Conservation (phyloP, 2,329 filamentous ascomycete genomes). For the Colletotrichum liriopes region DNA sequence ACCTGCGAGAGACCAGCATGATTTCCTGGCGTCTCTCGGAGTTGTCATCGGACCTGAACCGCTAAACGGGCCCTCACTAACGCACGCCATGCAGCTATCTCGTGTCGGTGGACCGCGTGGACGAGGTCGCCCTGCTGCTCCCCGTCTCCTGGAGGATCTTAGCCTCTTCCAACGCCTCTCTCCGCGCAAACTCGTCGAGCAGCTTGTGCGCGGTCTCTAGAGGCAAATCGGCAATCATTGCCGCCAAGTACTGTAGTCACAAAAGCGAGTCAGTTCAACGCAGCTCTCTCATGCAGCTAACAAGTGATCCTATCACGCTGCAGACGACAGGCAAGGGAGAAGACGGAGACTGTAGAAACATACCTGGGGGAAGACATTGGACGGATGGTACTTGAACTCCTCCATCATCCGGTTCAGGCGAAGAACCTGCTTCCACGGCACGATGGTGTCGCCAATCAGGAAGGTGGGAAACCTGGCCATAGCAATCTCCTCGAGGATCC, state of each 20-base stretch:
- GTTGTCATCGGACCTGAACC: conserved; percentile 1
- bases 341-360: not conserved
- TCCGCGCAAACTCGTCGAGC: conserved; percentile 44
- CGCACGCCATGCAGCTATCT: conserved; percentile 1
- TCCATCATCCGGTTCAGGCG: conserved; percentile 54
- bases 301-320: not conserved
- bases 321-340: not conserved
- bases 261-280: conserved; percentile 16
- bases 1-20: not conserved
- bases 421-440: conserved; percentile 55
- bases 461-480: conserved; percentile 49
- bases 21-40: not conserved
- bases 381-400: conserved; percentile 53
- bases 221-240: conserved; percentile 45
- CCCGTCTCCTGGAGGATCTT: conserved; percentile 41
- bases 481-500: conserved; percentile 56
- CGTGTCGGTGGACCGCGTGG: conserved; percentile 39
- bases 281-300: conserved; percentile 3
- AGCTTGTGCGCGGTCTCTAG: conserved; percentile 45
- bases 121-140: conserved; percentile 41
- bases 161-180: conserved; percentile 43
- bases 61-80: not conserved
- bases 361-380: conserved; percentile 50
- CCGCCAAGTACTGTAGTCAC: conserved; percentile 37
- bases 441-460: conserved; percentile 54